Evolutionary conservation across 805 yeast genomes (phyloP), one percentile per base, ranked within the genome.

Genomic region (Nakazawaea molendinolei): DNA sequence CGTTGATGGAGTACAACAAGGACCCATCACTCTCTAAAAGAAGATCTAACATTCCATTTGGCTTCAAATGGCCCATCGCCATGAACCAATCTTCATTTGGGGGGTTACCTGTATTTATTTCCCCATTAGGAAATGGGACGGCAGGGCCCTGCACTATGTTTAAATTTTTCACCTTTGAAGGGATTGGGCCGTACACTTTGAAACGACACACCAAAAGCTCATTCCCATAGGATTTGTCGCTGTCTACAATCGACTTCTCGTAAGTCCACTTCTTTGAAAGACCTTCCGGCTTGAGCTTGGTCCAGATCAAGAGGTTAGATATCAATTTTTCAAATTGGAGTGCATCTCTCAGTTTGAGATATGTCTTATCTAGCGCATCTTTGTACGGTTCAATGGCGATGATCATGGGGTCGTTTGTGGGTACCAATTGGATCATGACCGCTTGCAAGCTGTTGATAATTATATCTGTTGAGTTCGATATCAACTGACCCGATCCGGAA

Each of bases 61-160:
- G 70, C 49, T 73, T 74, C 28, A 83, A 50, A 13, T 76, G 79
- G 0, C 84, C 87, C 79, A 77, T 79, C 1, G 83, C 74, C 35
- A 65, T 68, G 49, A 80, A 80, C 90, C 90, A 83, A 4, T 77
- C 77, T 48, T 76, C 84, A 39, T 50, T n/a, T n/a, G n/a, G n/a
- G n/a, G n/a, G n/a, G 44, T 33, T 30, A 38, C 31, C 8, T 28
- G 36, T 16, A 33, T 22, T 27, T 29, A 19, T 18, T 10, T 8
- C 7, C 7, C 16, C 23, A 20, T 14, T 28, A 5, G 22, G 46
- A 4, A 60, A 8, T 31, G 48, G 43, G 37, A 39, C 49, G 35
- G 23, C 37, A 28, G 48, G 52, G 13, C 36, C 47, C 38, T 20
- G 24, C 10, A 36, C 32, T 39, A 53, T 38, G 45, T 60, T 58